Percentiles rank a stretch among this genome's conserved stretches.
Evolutionary conservation across 2,329 filamentous ascomycete species (phyloP).

Genomic region (Immersiporthe knoxdaviesiana): DNA sequence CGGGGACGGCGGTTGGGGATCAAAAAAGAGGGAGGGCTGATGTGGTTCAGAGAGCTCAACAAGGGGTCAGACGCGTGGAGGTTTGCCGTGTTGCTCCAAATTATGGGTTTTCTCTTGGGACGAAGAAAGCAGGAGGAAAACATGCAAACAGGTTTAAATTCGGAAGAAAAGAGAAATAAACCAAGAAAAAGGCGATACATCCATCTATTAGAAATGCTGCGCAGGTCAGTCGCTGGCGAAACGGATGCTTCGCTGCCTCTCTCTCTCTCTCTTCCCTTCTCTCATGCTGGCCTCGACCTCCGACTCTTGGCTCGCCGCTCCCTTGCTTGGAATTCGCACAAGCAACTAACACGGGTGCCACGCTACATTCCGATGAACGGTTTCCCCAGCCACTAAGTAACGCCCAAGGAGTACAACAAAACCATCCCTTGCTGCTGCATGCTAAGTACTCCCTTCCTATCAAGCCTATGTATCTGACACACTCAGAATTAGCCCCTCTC

Average conservation of each 20-base stretch:
- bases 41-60: background rate
- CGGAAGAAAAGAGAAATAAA: background rate
- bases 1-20: background rate
- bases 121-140: background rate
- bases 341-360: background rate
- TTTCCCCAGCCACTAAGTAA: background rate
- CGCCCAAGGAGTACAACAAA: too few species aligned
- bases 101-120: background rate
- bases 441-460: background rate
- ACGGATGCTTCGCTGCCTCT: background rate
- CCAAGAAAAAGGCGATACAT: too few species aligned
- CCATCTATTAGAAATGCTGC: background rate
- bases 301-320: constrained; percentile 6
- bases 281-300: background rate
- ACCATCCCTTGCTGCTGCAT: constrained; percentile 9
- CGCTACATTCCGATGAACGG: constrained; percentile 9
- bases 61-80: background rate
- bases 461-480: background rate
- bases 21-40: background rate
- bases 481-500: background rate
- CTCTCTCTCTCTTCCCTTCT: background rate
- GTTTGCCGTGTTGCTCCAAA: background rate
- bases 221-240: background rate
- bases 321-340: constrained; percentile 6
- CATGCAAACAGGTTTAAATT: background rate